These are phyloP conservation scores for Populus tomentosa DNA, from an alignment of 441 rosid genomes.

Conservation along the genomic window DNA sequence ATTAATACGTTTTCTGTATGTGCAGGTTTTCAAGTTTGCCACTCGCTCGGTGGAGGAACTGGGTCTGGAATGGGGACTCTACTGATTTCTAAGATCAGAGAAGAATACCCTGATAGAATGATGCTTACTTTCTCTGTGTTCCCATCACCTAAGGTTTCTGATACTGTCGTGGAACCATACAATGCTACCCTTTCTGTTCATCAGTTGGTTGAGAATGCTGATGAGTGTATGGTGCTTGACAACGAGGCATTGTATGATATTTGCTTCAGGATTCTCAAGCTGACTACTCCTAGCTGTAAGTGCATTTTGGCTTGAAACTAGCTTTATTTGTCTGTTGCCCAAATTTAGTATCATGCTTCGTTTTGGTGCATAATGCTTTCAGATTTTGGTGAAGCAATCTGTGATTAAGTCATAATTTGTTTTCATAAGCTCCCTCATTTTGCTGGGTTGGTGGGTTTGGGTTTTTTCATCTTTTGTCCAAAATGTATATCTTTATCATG, in stretches of 20 bases:
- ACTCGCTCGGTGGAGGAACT: slow-evolving; percentile 35
- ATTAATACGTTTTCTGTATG: not conserved
- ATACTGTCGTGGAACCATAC: slow-evolving; percentile 45
- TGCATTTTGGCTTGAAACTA: not conserved
- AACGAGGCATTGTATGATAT: slow-evolving; percentile 45
- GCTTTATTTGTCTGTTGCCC: not conserved
- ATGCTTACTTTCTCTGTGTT: slow-evolving; percentile 49
- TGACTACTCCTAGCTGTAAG: slow-evolving; percentile 44
- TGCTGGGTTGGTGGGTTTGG: no score
- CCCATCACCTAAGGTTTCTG: slow-evolving; percentile 50
- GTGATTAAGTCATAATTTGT: no score
- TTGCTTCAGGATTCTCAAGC: slow-evolving; percentile 47
- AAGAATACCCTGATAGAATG: slow-evolving; percentile 54
- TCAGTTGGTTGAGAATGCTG: slow-evolving; percentile 41
- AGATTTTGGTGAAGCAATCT: no score
- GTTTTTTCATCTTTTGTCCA: no score
- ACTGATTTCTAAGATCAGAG: slow-evolving; percentile 43
- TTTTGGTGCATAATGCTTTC: not conserved
- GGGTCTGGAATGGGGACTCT: slow-evolving; percentile 53
- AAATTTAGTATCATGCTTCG: not conserved
- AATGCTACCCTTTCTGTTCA: slow-evolving; percentile 46
- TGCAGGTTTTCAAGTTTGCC: slow-evolving; percentile 35
- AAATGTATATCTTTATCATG: no score
- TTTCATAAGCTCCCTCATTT: no score
- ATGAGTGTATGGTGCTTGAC: slow-evolving; percentile 40